These are phyloP conservation scores for Psophocarpus tetragonolobus DNA, from an alignment of 306 rosid genomes.

Conservation along the genomic window DNA sequence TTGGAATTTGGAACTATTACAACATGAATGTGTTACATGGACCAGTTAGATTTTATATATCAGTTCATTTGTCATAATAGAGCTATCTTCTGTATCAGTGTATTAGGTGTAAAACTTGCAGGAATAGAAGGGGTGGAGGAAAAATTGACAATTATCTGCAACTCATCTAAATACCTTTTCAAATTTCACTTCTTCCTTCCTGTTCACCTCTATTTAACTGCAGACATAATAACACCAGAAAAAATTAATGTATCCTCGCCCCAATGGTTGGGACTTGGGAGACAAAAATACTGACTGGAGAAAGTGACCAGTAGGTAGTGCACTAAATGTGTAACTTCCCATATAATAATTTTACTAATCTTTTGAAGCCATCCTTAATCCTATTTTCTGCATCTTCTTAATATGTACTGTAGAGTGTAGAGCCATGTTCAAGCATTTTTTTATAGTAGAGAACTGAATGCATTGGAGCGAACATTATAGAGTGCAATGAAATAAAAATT, in stretches of 20 bases:
- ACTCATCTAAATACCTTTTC: constrained; percentile 12
- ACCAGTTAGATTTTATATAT: constrained; percentile 2
- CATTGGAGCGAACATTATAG: no score
- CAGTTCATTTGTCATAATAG: neutral
- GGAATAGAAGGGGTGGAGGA: neutral
- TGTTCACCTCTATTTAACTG: constrained; percentile 1
- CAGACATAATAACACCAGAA: neutral
- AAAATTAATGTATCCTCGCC: neutral
- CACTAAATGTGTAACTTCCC: neutral
- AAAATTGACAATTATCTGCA: constrained; percentile 5
- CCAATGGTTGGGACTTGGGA: neutral
- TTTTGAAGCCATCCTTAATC: neutral
- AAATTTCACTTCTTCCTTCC: neutral
- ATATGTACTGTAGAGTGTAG: neutral
- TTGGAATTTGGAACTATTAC: neutral
- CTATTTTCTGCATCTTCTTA: neutral
- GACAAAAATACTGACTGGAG: neutral
- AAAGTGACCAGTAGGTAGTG: constrained; percentile 9
- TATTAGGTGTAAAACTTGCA: constrained; percentile 1
- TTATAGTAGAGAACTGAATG: no score
- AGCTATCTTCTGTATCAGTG: neutral
- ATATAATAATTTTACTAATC: neutral
- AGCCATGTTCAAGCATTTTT: no score
- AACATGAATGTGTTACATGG: neutral
- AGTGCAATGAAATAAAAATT: no score